Evolutionary conservation across 2,329 filamentous ascomycete species (phyloP), one percentile per base, ranked within the genome.

Genomic region (Neodidymelliopsis sp.): DNA sequence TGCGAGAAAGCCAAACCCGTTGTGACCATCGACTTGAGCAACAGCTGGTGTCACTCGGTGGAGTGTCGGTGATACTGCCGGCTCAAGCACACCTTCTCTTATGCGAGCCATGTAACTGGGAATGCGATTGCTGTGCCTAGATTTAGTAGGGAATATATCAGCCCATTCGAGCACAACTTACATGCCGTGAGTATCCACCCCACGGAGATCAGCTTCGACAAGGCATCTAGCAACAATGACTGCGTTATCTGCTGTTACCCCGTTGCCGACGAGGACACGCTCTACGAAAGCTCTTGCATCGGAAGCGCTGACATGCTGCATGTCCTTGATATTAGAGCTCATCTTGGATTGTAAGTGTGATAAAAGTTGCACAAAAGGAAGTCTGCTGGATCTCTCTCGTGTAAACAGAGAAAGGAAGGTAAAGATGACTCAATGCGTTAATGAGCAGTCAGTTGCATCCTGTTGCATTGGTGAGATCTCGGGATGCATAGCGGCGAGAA

Each of bases 111-210:
- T 83, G 75, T 93, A 93, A 0, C 86, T 89, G 1, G 89, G 88
- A 29, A 93, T 84, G 5, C 89, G 84, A 69, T 90, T 90, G 15
- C 48, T 52, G 33, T 38, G 31, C 33, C 18, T 22, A 34, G 31
- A 37, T 37, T 52, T 37, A 52, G 42, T 31, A 49, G 12, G 18
- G n/a, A n/a, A 30, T 20, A 8, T 20, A 42, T 41, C 31, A 49
- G 43, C 8, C 29, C 33, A 35, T 22, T 12, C 12, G 15, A 23
- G 37, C 37, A 39, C 20, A 31, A 44, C 49, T 22, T 30, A 49
- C 43, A 89, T 84, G 52, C 86, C 89, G 67, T 93, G 89, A 0
- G 88, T 90, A 65, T 93, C 89, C 19, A 92, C 85, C 38, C 89
- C 89, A 29, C 89, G 85, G 1, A 93, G 81, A 60, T 93, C 89